Conservation (phyloP, 148 eudicot species). For the Fagopyrum esculentum region DNA sequence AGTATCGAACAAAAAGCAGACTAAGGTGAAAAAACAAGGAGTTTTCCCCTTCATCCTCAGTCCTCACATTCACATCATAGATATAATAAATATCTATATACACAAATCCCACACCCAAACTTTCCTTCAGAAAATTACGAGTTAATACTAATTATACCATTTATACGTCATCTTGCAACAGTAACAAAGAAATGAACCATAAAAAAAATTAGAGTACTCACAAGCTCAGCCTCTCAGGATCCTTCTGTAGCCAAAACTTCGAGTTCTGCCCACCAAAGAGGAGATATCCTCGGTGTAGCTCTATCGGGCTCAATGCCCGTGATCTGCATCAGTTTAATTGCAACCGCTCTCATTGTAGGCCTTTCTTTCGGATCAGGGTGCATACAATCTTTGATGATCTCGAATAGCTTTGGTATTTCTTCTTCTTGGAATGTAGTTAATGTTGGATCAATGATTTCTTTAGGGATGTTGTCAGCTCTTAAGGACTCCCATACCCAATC, state of each 20-base stretch:
- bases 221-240: conserved; percentile 15
- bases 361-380: conserved; percentile 46
- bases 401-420: conserved; percentile 36
- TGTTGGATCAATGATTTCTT: conserved; percentile 61
- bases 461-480: conserved; percentile 28
- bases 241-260: conserved; percentile 59
- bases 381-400: conserved; percentile 46
- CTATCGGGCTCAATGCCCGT: conserved; percentile 58
- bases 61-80: neutral
- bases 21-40: conserved; percentile 8
- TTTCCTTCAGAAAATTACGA: neutral
- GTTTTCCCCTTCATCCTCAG: neutral
- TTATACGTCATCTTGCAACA: neutral
- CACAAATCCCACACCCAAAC: neutral
- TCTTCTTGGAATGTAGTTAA: conserved; percentile 36
- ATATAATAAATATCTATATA: neutral
- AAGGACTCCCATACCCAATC: conserved; percentile 55
- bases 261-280: conserved; percentile 96
- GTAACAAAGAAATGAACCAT: neutral
- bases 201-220: conserved; percentile 5
- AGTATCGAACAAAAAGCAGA: conserved; percentile 8
- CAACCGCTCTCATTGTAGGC: conserved; percentile 57
- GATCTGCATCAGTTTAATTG: conserved; percentile 45
- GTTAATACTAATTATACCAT: conserved; percentile 8
- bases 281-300: conserved; percentile 66